A percentile compares a stretch with the other conserved stretches of the same genome.
These are phyloP conservation scores for Eimeria falciformis DNA, from an alignment of 169 alveolate genomes.

Conservation along the genomic window DNA sequence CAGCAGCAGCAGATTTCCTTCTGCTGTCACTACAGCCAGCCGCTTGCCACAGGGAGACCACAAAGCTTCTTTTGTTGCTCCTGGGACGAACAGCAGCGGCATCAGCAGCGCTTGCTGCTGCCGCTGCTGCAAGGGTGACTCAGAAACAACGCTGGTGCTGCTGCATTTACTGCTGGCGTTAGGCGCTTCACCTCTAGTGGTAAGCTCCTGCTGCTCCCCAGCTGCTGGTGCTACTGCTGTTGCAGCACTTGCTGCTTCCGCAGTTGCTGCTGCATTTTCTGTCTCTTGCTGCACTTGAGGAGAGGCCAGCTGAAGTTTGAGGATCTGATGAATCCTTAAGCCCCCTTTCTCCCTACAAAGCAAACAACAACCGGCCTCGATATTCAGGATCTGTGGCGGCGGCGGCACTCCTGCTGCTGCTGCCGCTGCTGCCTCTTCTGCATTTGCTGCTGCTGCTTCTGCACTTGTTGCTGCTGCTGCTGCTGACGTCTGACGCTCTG, in stretches of 20 bases:
- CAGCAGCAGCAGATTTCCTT: conserved; percentile 43
- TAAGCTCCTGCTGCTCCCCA: background rate
- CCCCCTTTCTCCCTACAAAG: conserved; percentile 56
- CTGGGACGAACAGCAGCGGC: conserved; percentile 61
- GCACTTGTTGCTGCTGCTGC: background rate
- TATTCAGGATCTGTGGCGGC: conserved; percentile 18
- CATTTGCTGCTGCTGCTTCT: background rate
- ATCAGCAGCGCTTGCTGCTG: conserved; percentile 28
- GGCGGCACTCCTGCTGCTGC: conserved; percentile 37
- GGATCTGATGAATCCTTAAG: conserved; percentile 33
- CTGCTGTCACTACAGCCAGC: conserved; percentile 58
- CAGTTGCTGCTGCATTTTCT: background rate
- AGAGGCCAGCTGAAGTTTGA: conserved; percentile 42
- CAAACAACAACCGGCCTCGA: conserved; percentile 55
- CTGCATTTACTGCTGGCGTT: background rate
- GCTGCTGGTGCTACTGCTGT: conserved; percentile 3
- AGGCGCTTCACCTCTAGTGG: background rate
- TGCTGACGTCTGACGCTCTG: background rate
- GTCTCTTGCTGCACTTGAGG: background rate
- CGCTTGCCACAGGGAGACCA: conserved; percentile 75
- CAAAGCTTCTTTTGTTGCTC: conserved; percentile 64
- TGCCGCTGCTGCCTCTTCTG: background rate
- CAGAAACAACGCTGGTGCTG: background rate
- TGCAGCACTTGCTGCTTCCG: background rate
- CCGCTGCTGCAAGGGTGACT: conserved; percentile 59